Base-by-base conservation (phyloP, 495 filamentous ascomycete genomes). In the Cairneyella variabilis region DNA sequence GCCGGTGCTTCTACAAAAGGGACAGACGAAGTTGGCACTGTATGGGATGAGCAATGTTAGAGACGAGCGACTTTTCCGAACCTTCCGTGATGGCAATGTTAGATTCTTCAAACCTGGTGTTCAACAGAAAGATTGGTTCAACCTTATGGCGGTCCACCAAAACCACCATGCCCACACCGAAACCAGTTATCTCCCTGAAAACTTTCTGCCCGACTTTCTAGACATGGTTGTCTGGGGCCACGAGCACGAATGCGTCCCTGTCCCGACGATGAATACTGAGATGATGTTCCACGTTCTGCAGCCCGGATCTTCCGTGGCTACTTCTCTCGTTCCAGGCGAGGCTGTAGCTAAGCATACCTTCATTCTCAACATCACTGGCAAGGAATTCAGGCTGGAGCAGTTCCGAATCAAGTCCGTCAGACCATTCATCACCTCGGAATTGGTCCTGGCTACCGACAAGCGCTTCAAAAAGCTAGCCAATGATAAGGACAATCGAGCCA, bases 11-110 rank as follows among this genome's bases (percentile, higher is more conserved):
- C 75, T 99, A 8, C 93, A 97, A 63, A 99, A 99, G 57, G 92
- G 92, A 1, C 78, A 79, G 20, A 97, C 93, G 0, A 99, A 99
- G 68, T 73, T 99, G 16, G 92, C 93, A 3, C 77, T 99, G 2
- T 97, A 97, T 60, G 93, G 93, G 0, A 80, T 99, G 73, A 96
- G 91, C 65, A 99, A 99, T 61, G 89, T 99, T 1, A 84, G 93
- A 21, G 93, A 99, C 57, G 93, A 99, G 68, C 85, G 93, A 22
- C 76, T 99, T 57, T 91, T 91, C 64, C 83, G 92, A 22, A 97
- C 91, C 0, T 99, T 97, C 60, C 73, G 91, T 34, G 91, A 96
- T 65, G 86, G 88, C 54, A 89, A 92, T 53, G 92, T 97, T 67
- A 92, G 85, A 63, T 97, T 97, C 73, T 96, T 86, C 64, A 83